Evolutionary conservation across 306 rosid species (phyloP).

Genomic region (Lathyrus tuberosus): DNA sequence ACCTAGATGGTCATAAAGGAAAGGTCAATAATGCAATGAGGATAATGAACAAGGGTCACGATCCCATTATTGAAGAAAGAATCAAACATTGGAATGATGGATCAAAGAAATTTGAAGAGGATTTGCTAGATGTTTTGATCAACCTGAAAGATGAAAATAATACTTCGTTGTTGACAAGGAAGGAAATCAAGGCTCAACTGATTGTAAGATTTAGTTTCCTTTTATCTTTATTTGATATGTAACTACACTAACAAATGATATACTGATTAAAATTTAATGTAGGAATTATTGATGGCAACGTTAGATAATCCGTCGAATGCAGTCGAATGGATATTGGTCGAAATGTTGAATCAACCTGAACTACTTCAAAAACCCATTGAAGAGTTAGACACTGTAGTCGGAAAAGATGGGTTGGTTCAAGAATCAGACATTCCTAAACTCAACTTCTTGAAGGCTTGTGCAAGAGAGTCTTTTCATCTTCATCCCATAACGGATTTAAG

Average conservation of each 20-base stretch:
- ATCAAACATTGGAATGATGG: constrained; percentile 43
- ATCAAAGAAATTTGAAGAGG: constrained; percentile 38
- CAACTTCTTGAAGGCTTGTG: constrained; percentile 44
- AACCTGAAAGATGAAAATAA: constrained; percentile 33
- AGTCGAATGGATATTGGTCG: constrained; percentile 53
- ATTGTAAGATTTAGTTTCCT: neutral
- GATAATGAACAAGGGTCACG: constrained; percentile 33
- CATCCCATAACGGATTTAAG: constrained; percentile 52
- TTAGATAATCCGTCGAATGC: constrained; percentile 52
- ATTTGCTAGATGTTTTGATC: constrained; percentile 52
- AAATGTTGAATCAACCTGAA: constrained; percentile 50
- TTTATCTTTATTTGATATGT: neutral
- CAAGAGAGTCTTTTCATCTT: constrained; percentile 48
- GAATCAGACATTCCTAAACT: constrained; percentile 53
- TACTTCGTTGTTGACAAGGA: constrained; percentile 25
- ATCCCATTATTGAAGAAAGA: constrained; percentile 43
- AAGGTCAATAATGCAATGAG: constrained; percentile 32
- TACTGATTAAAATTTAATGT: neutral
- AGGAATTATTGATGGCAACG: constrained; percentile 46
- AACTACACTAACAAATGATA: neutral
- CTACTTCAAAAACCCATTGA: constrained; percentile 34
- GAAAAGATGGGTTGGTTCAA: constrained; percentile 39
- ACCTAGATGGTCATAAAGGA: constrained; percentile 42
- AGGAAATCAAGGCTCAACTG: constrained; percentile 54
- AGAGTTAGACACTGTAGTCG: constrained; percentile 48